Percentiles rank a stretch among this genome's conserved stretches.
Evolutionary conservation across 495 filamentous ascomycete genomes (phyloP).

Genomic region (Trypethelium eluteriae): DNA sequence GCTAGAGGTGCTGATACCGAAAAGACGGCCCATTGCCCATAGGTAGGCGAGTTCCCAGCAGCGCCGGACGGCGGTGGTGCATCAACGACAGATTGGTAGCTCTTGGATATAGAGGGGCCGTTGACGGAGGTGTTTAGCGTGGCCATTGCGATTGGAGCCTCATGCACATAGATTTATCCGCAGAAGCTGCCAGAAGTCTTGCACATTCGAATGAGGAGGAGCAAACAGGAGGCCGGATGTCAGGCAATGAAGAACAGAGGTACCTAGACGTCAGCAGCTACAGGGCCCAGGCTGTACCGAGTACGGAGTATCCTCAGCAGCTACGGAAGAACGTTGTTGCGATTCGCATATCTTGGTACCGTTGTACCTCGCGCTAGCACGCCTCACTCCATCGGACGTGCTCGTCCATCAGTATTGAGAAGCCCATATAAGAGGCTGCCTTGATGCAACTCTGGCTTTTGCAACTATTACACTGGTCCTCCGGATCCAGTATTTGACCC

Average conservation of each 20-base stretch:
- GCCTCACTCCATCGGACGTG: conserved; percentile 9
- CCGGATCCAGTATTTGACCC: not conserved
- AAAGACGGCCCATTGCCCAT: conserved; percentile 84
- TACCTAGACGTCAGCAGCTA: not conserved
- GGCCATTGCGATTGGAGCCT: conserved; percentile 54
- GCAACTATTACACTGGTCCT: not conserved
- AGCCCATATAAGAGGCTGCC: conserved; percentile 8
- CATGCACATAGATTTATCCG: not conserved
- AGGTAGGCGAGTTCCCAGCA: conserved; percentile 58
- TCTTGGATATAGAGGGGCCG: conserved; percentile 83
- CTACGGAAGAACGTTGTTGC: conserved; percentile 6
- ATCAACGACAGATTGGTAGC: conserved; percentile 83
- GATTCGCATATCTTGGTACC: not conserved
- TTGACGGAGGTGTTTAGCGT: conserved; percentile 86
- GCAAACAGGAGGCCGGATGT: not conserved
- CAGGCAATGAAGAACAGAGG: not conserved
- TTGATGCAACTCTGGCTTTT: not conserved
- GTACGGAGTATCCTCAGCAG: conserved; percentile 21
- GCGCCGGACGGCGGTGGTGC: conserved; percentile 56
- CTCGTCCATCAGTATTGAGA: not conserved
- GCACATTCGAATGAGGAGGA: not conserved
- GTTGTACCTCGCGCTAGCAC: not conserved
- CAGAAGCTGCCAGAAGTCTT: not conserved
- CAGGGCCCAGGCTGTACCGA: not conserved
- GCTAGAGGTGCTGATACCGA: conserved; percentile 82